A percentile compares a stretch with the other conserved stretches of the same genome.
Evolutionary conservation across 1,139 yeast genomes (phyloP).

Genomic region (Hyphopichia pseudoburtonii): DNA sequence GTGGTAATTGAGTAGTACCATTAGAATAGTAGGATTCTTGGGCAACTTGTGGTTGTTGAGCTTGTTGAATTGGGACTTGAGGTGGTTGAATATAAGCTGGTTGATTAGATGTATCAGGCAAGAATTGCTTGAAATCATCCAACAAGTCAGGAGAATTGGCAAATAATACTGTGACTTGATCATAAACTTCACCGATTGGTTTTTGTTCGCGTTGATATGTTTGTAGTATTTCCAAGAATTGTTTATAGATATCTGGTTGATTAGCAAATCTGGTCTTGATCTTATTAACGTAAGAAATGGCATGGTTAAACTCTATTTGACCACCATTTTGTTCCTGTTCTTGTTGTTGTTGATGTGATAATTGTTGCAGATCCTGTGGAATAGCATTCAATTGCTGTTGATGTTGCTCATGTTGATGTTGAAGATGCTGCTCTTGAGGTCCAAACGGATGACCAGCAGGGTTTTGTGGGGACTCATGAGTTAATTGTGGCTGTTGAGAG

Average conservation of each 20-base stretch:
- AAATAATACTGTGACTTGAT: constrained; percentile 86
- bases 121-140: constrained; percentile 91
- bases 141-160: constrained; percentile 91
- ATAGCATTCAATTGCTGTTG: constrained; percentile 9
- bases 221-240: constrained; percentile 89
- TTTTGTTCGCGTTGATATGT: constrained; percentile 95
- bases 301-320: constrained; percentile 95
- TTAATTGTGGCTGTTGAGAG: constrained; percentile 11
- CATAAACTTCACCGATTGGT: constrained; percentile 91
- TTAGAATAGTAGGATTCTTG: constrained; percentile 18
- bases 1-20: constrained; percentile 68
- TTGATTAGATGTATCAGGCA: constrained; percentile 79
- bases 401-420: constrained; percentile 6
- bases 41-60: constrained; percentile 19
- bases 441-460: constrained; percentile 8
- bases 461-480: constrained; percentile 12
- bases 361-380: constrained; percentile 17
- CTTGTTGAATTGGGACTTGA: constrained; percentile 25
- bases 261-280: constrained; percentile 90
- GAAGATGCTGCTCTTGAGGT: constrained; percentile 9
- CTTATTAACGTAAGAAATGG: constrained; percentile 92
- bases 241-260: constrained; percentile 95
- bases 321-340: constrained; percentile 51
- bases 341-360: constrained; percentile 13
- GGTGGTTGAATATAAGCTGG: constrained; percentile 15